Percentiles rank a stretch among this genome's conserved stretches.
These are phyloP conservation scores for Yarrowia alimentaria DNA, from an alignment of 805 yeast genomes.

Conservation along the genomic window DNA sequence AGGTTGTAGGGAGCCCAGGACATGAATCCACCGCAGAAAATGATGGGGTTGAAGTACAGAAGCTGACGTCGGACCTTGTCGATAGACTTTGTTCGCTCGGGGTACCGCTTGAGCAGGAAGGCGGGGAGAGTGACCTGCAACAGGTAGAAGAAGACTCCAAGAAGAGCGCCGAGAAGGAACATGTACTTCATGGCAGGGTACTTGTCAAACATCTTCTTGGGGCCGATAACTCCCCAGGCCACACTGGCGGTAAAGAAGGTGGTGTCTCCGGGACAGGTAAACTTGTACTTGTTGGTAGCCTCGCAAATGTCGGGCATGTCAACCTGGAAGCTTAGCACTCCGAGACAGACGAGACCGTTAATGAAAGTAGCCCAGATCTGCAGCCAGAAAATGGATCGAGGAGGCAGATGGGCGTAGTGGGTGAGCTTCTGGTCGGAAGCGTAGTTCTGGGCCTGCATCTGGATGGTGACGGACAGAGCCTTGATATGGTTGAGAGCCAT, in stretches of 20 bases:
- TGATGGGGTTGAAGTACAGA: slow-evolving; percentile 21
- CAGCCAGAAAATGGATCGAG: slow-evolving; percentile 53
- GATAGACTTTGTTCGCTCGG: neutral
- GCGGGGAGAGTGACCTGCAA: slow-evolving; percentile 31
- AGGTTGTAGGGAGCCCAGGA: slow-evolving; percentile 22
- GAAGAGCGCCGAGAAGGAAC: slow-evolving; percentile 35
- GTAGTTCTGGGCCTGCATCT: slow-evolving; percentile 60
- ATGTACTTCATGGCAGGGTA: slow-evolving; percentile 33
- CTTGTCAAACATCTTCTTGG: slow-evolving; percentile 46
- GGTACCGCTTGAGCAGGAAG: slow-evolving; percentile 9
- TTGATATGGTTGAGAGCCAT: slow-evolving; percentile 51
- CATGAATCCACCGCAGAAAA: slow-evolving; percentile 12
- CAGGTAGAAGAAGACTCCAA: slow-evolving; percentile 29
- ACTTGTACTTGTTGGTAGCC: slow-evolving; percentile 35
- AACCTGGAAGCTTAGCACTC: slow-evolving; percentile 40
- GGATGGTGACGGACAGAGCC: slow-evolving; percentile 47
- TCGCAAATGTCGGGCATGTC: slow-evolving; percentile 38
- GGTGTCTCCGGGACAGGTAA: slow-evolving; percentile 42
- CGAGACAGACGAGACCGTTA: slow-evolving; percentile 38
- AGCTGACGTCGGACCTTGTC: slow-evolving; percentile 20
- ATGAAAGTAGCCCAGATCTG: slow-evolving; percentile 48
- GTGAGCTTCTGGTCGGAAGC: slow-evolving; percentile 58
- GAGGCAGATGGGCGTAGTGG: slow-evolving; percentile 60
- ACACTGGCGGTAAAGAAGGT: slow-evolving; percentile 53
- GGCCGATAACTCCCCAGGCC: slow-evolving; percentile 49